Conservation (phyloP, 768 basidiomycete species). For the Suillus subluteus region DNA sequence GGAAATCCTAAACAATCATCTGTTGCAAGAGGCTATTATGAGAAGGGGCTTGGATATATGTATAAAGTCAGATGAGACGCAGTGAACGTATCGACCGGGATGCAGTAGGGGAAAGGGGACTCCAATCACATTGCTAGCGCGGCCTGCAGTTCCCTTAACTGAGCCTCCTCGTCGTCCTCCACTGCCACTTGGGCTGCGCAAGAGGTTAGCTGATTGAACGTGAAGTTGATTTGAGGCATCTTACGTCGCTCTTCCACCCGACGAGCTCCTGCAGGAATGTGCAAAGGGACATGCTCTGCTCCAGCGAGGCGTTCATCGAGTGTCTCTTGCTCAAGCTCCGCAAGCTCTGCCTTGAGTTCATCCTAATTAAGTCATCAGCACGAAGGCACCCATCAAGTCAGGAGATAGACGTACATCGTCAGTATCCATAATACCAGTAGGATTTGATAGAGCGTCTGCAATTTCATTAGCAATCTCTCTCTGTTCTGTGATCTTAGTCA, state of each 20-base stretch:
- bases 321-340: conserved; percentile 85
- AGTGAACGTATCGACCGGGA: conserved; percentile 15
- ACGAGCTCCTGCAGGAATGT: conserved; percentile 68
- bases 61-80: conserved; percentile 34
- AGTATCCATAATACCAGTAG: conserved; percentile 51
- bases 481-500: conserved; percentile 88
- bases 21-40: conserved; percentile 30
- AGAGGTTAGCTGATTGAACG: conserved; percentile 8
- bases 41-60: conserved; percentile 35
- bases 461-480: conserved; percentile 93
- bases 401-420: conserved; percentile 66
- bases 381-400: conserved; percentile 5
- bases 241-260: conserved; percentile 42
- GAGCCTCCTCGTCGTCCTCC: conserved; percentile 91
- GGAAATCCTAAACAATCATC: conserved; percentile 18
- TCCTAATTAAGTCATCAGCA: conserved; percentile 52
- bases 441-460: conserved; percentile 82
- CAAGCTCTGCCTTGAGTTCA: conserved; percentile 77
- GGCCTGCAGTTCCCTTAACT: conserved; percentile 89
- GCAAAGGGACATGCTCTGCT: conserved; percentile 89
- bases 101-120: conserved; percentile 16
- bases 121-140: conserved; percentile 73
- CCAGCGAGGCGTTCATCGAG: conserved; percentile 83
- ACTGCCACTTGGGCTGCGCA: conserved; percentile 44
- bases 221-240: background rate